Evolutionary conservation across 495 filamentous ascomycete genomes (phyloP).

Genomic region (Podospora comata): DNA sequence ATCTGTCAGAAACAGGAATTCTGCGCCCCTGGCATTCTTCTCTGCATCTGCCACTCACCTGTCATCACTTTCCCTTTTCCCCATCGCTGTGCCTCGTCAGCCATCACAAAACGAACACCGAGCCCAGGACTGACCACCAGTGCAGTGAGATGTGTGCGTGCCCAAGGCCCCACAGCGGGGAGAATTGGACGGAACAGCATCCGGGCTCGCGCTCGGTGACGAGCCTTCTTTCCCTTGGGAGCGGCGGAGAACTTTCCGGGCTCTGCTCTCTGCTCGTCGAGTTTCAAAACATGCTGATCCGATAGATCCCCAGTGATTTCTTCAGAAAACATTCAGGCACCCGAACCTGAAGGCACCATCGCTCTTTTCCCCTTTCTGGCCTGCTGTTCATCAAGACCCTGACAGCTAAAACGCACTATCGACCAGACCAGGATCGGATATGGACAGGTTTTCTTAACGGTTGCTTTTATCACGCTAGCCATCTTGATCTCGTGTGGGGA

Average conservation of each 20-base stretch:
- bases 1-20: slow-evolving; percentile 5
- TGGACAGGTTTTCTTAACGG: not conserved
- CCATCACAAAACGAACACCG: not conserved
- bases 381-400: not conserved
- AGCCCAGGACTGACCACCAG: not conserved
- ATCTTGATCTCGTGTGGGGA: not conserved
- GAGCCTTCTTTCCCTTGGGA: not conserved
- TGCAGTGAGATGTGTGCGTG: too few relatives aligned
- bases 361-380: not conserved
- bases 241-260: not conserved
- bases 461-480: not conserved
- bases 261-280: not conserved
- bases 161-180: not conserved
- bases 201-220: not conserved
- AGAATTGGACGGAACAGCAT: not conserved
- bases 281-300: not conserved
- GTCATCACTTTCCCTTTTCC: not conserved
- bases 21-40: not conserved
- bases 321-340: too few relatives aligned
- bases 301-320: too few relatives aligned
- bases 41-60: not conserved
- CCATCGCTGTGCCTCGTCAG: not conserved
- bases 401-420: not conserved
- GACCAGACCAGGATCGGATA: slow-evolving; percentile 4
- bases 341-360: not conserved